Evolutionary conservation across 2,329 filamentous ascomycete species (phyloP), one percentile per base, ranked within the genome.

Genomic region (Neofusicoccum sp.): DNA sequence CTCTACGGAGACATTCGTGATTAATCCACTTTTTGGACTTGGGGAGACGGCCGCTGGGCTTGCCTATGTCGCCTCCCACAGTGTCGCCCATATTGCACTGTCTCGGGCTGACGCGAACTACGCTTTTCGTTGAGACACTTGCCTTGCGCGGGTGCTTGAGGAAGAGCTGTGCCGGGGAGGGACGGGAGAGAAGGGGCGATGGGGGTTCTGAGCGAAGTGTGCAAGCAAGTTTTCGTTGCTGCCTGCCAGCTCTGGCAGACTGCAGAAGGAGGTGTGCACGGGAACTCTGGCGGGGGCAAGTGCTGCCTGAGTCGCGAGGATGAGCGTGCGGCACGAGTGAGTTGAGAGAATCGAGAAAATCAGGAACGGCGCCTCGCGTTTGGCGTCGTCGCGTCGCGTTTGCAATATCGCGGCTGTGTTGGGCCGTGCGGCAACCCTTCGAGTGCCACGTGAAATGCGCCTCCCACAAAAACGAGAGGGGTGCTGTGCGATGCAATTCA

Each of bases 41-140:
- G 20, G 47, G 30, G 40, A 11, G 58, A 33, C 58, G 47, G 47
- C 58, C 58, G 47, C 58, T 60, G 47, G n/a, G 33, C 47, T 60
- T 54, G 58, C 48, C 24, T 20, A 60, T 45, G 47, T 54, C 38
- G 47, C 40, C 48, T 12, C 38, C 31, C 58, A 60, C 34, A 53
- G 58, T 54, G 58, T 60, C 58, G 58, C 58, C 48, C 33, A 41
- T 36, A 45, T 54, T 31, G 40, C 48, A 60, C 47, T 54, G 40
- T 7, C 33, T 54, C 48, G 58, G 58, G 38, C 47, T 54, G 58
- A 60, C 34, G 58, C 58, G 58, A 54, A 41, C 47, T 51, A 9
- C 20, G 5, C 16, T 6, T 40, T 34, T 51, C 57, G 47, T 60
- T 41, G 11, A 51, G 45, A 38, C 3, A 53, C 31, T 38, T 41